Evolutionary conservation across 2,329 filamentous ascomycete species (phyloP).

Genomic region (Colletotrichum kahawae): DNA sequence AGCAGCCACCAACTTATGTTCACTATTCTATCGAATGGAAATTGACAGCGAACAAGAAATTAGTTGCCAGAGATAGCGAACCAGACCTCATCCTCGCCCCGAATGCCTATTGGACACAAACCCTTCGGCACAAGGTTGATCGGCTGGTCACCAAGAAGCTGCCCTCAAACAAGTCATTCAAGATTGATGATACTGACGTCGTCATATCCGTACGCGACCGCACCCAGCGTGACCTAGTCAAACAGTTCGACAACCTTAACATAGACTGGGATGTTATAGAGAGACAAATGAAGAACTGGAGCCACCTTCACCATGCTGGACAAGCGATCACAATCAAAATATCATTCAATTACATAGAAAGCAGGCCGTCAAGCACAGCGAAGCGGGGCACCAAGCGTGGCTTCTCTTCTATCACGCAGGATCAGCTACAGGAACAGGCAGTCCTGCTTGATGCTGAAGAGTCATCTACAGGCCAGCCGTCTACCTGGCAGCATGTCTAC

Average conservation of each 20-base stretch:
- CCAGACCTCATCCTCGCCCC: conserved; percentile 29
- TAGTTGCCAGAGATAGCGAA: too few relatives aligned
- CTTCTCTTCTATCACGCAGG: conserved; percentile 14
- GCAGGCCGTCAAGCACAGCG: not conserved
- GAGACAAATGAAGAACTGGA: conserved; percentile 20
- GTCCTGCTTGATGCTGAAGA: not conserved
- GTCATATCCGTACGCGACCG: conserved; percentile 28
- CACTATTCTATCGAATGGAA: too few relatives aligned
- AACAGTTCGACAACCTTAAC: conserved; percentile 31
- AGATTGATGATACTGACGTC: conserved; percentile 25
- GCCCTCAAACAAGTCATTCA: conserved; percentile 19
- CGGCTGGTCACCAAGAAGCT: conserved; percentile 20
- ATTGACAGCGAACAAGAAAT: too few relatives aligned
- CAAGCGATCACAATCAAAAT: conserved; percentile 23
- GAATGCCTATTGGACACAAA: conserved; percentile 20
- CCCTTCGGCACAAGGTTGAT: conserved; percentile 20
- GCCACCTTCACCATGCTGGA: conserved; percentile 13
- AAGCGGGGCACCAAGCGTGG: conserved; percentile 5
- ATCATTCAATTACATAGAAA: conserved; percentile 24
- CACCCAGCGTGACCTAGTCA: conserved; percentile 29
- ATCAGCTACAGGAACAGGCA: not conserved
- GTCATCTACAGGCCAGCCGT: not conserved
- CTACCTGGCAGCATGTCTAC: not conserved
- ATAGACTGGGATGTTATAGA: conserved; percentile 28
- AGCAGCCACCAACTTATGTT: too few relatives aligned